Evolutionary conservation across 495 filamentous ascomycete species (phyloP).

Genomic region (Penicillium argentinense): DNA sequence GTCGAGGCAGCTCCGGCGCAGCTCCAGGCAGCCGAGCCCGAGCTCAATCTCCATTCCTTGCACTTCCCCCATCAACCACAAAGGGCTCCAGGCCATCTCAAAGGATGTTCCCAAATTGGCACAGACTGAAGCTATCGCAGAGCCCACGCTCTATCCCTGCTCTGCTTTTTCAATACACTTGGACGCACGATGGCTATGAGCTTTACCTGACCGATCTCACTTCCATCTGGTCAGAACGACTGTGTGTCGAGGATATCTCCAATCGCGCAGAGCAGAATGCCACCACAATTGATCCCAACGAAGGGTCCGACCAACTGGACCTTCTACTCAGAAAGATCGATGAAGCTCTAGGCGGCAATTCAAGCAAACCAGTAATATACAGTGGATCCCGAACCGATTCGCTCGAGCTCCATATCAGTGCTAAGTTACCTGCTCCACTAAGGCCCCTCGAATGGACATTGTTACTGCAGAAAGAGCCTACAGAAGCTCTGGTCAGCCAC

Average conservation of each 20-base stretch:
- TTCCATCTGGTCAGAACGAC: conserved; percentile 76
- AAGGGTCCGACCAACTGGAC: conserved; percentile 67
- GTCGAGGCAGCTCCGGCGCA: conserved; percentile 18
- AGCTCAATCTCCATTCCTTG: neutral
- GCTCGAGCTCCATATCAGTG: conserved; percentile 59
- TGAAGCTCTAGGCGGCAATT: conserved; percentile 54
- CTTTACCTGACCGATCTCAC: conserved; percentile 82
- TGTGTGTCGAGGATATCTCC: conserved; percentile 63
- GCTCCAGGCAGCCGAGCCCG: neutral
- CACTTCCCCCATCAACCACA: neutral
- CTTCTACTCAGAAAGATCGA: conserved; percentile 73
- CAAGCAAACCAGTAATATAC: conserved; percentile 33
- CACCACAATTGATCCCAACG: conserved; percentile 83
- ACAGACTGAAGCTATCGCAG: conserved; percentile 29
- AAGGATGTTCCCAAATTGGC: conserved; percentile 44
- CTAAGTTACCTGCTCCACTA: conserved; percentile 65
- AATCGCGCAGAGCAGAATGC: conserved; percentile 61
- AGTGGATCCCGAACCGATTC: conserved; percentile 22
- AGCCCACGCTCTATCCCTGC: conserved; percentile 47
- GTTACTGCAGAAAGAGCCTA: conserved; percentile 52
- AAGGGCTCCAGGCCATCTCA: neutral
- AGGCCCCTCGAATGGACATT: conserved; percentile 70
- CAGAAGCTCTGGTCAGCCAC: conserved; percentile 54
- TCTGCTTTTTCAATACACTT: conserved; percentile 54
- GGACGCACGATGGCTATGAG: conserved; percentile 59